These are phyloP conservation scores for Colletotrichum melonis DNA, from an alignment of 2,329 filamentous ascomycete genomes.

Conservation along the genomic window DNA sequence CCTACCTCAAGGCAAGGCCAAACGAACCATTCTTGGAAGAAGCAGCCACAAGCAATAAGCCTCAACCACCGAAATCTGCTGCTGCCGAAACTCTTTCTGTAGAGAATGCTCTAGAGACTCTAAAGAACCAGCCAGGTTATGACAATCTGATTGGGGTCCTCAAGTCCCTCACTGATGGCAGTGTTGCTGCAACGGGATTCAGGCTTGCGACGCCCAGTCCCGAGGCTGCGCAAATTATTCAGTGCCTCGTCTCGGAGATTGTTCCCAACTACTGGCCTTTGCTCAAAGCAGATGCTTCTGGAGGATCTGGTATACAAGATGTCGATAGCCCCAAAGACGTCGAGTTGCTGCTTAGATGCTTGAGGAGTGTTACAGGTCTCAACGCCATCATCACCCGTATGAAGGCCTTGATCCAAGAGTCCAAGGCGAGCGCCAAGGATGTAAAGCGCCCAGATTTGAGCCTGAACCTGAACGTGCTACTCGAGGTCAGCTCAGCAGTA, in stretches of 20 bases:
- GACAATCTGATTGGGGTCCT: conserved; percentile 65
- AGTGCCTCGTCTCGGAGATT: conserved; percentile 78
- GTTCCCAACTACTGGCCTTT: conserved; percentile 85
- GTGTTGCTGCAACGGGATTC: conserved; percentile 49
- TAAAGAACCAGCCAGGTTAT: conserved; percentile 73
- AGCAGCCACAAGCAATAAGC: conserved; percentile 41
- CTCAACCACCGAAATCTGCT: conserved; percentile 10
- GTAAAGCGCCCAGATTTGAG: conserved; percentile 53
- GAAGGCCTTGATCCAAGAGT: conserved; percentile 67
- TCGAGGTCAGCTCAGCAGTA: conserved; percentile 57
- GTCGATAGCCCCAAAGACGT: conserved; percentile 48
- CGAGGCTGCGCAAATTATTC: conserved; percentile 78
- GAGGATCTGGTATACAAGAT: conserved; percentile 27
- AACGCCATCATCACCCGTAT: conserved; percentile 82
- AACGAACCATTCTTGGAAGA: conserved; percentile 52
- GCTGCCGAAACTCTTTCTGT: conserved; percentile 40
- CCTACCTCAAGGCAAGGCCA: conserved; percentile 54
- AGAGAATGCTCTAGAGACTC: conserved; percentile 67
- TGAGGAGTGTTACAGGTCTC: conserved; percentile 80
- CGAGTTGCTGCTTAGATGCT: conserved; percentile 68
- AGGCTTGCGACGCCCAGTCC: conserved; percentile 73
- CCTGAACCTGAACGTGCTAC: conserved; percentile 55
- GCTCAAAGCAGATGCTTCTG: conserved; percentile 59
- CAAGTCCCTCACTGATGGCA: conserved; percentile 57
- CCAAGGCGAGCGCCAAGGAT: conserved; percentile 51